Conservation (phyloP, 371 early-diverging fungal species). For the Mortierella sp. region DNA sequence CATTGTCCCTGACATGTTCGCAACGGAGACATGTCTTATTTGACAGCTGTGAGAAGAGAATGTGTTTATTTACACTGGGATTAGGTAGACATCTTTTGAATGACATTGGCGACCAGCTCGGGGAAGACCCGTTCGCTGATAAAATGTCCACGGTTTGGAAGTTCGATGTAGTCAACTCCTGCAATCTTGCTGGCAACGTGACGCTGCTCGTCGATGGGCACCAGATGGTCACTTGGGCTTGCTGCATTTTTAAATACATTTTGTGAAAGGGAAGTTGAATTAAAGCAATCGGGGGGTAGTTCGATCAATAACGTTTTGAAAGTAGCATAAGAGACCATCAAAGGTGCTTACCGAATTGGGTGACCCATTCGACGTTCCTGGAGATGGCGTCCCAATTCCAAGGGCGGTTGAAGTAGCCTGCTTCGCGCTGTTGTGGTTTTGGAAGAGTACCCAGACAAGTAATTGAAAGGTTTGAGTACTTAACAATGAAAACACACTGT, state of each 20-base stretch:
- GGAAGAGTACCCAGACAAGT: not conserved
- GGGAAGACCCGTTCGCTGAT: slow-evolving; percentile 44
- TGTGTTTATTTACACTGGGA: not conserved
- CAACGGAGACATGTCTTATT: not conserved
- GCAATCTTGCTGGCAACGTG: slow-evolving; percentile 46
- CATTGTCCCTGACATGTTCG: not conserved
- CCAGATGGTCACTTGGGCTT: slow-evolving; percentile 50
- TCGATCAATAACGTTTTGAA: not conserved
- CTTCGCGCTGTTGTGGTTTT: slow-evolving; percentile 26
- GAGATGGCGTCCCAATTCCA: slow-evolving; percentile 61
- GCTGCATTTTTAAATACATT: slow-evolving; percentile 17
- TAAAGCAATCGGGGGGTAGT: not conserved
- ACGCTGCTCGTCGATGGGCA: slow-evolving; percentile 60
- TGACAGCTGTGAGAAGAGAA: too few species aligned
- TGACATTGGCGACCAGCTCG: slow-evolving; percentile 52
- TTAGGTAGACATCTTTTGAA: slow-evolving; percentile 36
- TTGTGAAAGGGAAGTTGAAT: not conserved
- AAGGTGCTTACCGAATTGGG: slow-evolving; percentile 48
- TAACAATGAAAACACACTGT: not conserved
- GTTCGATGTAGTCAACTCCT: slow-evolving; percentile 52
- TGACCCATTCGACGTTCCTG: slow-evolving; percentile 52
- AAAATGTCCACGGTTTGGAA: slow-evolving; percentile 58
- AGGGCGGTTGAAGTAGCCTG: slow-evolving; percentile 59
- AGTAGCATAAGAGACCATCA: too few species aligned
- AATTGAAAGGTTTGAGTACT: not conserved